Evolutionary conservation across 1,139 yeast genomes (phyloP).

Genomic region (Candida gigantensis): DNA sequence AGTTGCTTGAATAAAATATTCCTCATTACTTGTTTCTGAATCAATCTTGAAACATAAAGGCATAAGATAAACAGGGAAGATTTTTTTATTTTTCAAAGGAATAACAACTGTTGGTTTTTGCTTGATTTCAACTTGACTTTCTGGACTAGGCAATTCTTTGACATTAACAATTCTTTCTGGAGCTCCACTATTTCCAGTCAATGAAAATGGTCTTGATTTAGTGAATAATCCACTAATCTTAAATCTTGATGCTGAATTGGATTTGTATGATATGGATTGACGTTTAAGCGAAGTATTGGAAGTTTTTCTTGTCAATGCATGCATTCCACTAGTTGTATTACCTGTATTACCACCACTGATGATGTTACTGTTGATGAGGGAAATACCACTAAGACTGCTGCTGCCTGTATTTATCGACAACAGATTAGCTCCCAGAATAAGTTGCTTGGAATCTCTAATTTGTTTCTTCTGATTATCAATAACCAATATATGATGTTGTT

Average conservation of each 20-base stretch:
- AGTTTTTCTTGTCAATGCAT: constrained; percentile 29
- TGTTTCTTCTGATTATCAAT: constrained; percentile 39
- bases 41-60: constrained; percentile 65
- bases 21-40: constrained; percentile 49
- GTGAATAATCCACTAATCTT: constrained; percentile 46
- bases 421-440: constrained; percentile 1
- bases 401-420: not conserved
- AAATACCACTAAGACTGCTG: not conserved
- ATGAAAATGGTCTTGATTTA: constrained; percentile 40
- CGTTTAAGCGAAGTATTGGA: constrained; percentile 38
- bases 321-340: constrained; percentile 7
- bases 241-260: constrained; percentile 41
- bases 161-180: constrained; percentile 55
- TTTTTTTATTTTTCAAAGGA: constrained; percentile 51
- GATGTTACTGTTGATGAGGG: not conserved
- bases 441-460: constrained; percentile 18
- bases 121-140: constrained; percentile 39
- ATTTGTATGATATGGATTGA: constrained; percentile 45
- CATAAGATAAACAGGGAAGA: constrained; percentile 56
- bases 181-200: constrained; percentile 25
- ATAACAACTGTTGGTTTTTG: constrained; percentile 60
- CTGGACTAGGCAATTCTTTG: constrained; percentile 61
- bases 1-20: constrained; percentile 69
- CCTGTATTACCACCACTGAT: constrained; percentile 1
- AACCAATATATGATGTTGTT: constrained; percentile 36